Percentiles rank a stretch among this genome's conserved stretches.
Evolutionary conservation across 2,329 filamentous ascomycete species (phyloP).

Genomic region (Aspergillus sp.): DNA sequence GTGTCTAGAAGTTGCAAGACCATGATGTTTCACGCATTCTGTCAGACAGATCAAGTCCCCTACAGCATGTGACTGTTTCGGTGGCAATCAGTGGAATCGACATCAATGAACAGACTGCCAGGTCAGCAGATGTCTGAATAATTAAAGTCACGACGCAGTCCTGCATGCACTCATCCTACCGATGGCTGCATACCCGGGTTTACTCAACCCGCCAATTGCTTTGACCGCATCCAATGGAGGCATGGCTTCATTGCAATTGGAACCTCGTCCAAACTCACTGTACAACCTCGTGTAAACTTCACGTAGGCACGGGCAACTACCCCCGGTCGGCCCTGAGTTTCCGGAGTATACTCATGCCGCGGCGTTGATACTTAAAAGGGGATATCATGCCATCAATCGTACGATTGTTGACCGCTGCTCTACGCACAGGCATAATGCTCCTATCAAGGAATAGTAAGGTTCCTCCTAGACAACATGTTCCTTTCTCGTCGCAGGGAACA

Average conservation of each 20-base stretch:
- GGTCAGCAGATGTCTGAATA: too few species aligned
- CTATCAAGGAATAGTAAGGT: neutral
- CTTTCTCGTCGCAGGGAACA: neutral
- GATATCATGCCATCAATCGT: neutral
- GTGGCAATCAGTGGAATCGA: neutral
- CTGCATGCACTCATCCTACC: neutral
- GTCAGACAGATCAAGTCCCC: too few species aligned
- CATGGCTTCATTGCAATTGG: neutral
- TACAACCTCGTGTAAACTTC: neutral
- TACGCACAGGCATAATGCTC: neutral
- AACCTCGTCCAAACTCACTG: neutral
- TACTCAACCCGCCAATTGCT: neutral
- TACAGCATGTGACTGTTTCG: neutral
- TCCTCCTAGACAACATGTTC: neutral
- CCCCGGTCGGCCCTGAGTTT: neutral
- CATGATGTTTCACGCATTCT: too few species aligned
- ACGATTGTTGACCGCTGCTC: neutral
- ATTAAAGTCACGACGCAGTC: neutral
- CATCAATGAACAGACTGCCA: too few species aligned
- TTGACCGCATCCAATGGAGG: neutral
- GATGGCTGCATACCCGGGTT: neutral
- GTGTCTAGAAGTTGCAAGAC: too few species aligned
- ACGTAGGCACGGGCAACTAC: neutral
- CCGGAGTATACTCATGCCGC: constrained; percentile 5
- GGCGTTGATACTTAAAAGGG: neutral